Evolutionary conservation across 805 yeast species (phyloP).

Genomic region (Barnettozyma siamensis): DNA sequence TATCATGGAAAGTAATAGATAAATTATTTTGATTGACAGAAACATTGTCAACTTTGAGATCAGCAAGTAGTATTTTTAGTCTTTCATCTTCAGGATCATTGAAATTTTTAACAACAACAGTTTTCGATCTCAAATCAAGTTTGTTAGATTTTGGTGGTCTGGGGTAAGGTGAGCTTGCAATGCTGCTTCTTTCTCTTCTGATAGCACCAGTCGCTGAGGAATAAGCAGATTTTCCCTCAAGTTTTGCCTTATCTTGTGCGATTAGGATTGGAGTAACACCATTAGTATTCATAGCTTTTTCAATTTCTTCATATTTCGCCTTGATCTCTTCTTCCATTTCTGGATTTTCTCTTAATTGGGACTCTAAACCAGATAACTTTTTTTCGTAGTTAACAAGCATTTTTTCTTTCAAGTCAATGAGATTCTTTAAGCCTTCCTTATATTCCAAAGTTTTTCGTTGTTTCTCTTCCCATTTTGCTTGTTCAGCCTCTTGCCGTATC

Average conservation of each 20-base stretch:
- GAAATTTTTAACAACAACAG: conserved; percentile 17
- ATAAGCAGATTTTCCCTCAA: conserved; percentile 8
- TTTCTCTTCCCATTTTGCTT: conserved; percentile 35
- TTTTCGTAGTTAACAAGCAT: conserved; percentile 30
- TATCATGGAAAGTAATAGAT: conserved; percentile 18
- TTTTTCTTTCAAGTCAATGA: conserved; percentile 30
- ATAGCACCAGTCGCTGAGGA: conserved; percentile 2
- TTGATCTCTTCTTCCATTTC: conserved; percentile 13
- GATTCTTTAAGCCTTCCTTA: conserved; percentile 27
- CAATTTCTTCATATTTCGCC: conserved; percentile 12
- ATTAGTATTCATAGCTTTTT: conserved; percentile 14
- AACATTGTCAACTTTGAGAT: conserved; percentile 14
- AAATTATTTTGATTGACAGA: conserved; percentile 9
- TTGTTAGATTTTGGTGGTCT: conserved; percentile 12
- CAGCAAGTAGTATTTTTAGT: conserved; percentile 12
- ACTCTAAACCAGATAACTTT: conserved; percentile 19
- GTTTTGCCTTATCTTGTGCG: conserved; percentile 16
- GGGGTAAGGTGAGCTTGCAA: conserved; percentile 15
- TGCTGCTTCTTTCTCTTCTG: conserved; percentile 12
- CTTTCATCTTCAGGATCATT: conserved; percentile 12
- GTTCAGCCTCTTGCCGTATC: conserved; percentile 33
- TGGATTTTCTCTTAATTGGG: conserved; percentile 14
- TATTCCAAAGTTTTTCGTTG: conserved; percentile 29
- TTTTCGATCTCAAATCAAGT: conserved; percentile 22
- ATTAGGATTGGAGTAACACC: conserved; percentile 21